Evolutionary conservation across 2,329 filamentous ascomycete species (phyloP).

Genomic region (Cercospora berteroae): DNA sequence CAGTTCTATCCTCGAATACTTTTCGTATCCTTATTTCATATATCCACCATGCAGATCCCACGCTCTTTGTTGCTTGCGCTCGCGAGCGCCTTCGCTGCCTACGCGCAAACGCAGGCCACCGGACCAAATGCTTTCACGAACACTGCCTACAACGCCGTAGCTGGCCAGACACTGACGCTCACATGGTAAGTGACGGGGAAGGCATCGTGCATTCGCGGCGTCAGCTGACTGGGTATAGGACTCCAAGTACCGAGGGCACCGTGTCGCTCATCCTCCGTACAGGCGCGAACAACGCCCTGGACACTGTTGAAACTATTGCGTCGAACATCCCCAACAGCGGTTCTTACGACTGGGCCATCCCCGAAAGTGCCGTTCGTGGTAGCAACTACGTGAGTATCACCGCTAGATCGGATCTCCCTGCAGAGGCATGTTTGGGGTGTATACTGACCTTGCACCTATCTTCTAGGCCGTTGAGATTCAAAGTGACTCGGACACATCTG

Average conservation of each 20-base stretch:
- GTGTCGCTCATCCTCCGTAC: conserved; percentile 51
- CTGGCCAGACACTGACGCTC: conserved; percentile 48
- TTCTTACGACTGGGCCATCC: conserved; percentile 50
- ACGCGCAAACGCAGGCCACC: conserved; percentile 30
- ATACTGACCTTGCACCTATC: neutral
- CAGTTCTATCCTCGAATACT: conserved; percentile 2
- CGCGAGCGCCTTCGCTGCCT: conserved; percentile 45
- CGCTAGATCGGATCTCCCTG: neutral
- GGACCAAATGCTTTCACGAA: conserved; percentile 48
- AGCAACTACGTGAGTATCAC: conserved; percentile 42
- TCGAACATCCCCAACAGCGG: conserved; percentile 51
- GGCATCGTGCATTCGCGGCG: neutral
- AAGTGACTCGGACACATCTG: conserved; percentile 43
- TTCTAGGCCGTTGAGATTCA: conserved; percentile 51
- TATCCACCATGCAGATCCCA: conserved; percentile 43
- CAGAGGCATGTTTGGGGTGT: neutral
- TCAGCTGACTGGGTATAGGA: conserved; percentile 10
- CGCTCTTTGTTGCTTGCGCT: conserved; percentile 45
- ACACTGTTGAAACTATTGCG: conserved; percentile 32
- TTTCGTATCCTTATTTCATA: conserved; percentile 2
- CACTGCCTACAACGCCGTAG: conserved; percentile 46
- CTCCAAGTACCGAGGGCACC: conserved; percentile 50
- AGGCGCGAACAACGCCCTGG: conserved; percentile 42
- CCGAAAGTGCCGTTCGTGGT: conserved; percentile 42
- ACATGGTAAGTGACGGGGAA: conserved; percentile 41